A percentile compares a stretch with the other conserved stretches of the same genome.
These are phyloP conservation scores for Saturnispora mendoncae DNA, from an alignment of 805 yeast species.

Conservation along the genomic window DNA sequence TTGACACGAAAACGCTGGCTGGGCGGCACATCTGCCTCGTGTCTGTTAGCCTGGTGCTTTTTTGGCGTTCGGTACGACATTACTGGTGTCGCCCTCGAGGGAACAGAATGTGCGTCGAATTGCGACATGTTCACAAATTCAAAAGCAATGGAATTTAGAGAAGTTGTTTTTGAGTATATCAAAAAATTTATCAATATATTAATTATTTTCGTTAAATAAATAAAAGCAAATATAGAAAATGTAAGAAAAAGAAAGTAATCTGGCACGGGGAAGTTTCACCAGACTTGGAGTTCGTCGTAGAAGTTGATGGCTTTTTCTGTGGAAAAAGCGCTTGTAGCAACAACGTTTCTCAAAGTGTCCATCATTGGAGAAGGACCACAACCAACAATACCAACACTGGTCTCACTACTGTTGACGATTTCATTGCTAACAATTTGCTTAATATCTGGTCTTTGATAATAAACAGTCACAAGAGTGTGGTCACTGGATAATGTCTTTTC, in stretches of 20 bases:
- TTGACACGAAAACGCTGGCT: slow-evolving; percentile 58
- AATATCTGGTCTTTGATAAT: slow-evolving; percentile 32
- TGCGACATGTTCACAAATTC: not conserved
- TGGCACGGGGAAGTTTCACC: slow-evolving; percentile 33
- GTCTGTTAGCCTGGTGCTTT: slow-evolving; percentile 17
- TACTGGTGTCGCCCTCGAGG: slow-evolving; percentile 12
- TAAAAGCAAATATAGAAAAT: not conserved
- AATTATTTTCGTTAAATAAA: too few species aligned
- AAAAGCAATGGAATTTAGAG: not conserved
- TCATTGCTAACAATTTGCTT: slow-evolving; percentile 26
- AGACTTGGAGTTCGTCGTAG: slow-evolving; percentile 63
- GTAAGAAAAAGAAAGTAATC: not conserved
- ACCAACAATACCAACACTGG: slow-evolving; percentile 31
- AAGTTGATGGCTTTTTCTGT: slow-evolving; percentile 49
- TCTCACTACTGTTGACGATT: slow-evolving; percentile 28
- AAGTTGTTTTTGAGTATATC: too few species aligned
- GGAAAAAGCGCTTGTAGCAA: slow-evolving; percentile 33
- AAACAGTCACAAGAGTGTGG: too few species aligned
- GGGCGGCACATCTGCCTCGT: slow-evolving; percentile 21
- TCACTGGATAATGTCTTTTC: not conserved
- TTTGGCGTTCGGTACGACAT: slow-evolving; percentile 16
- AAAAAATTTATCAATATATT: too few species aligned
- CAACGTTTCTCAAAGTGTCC: slow-evolving; percentile 43
- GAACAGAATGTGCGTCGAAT: slow-evolving; percentile 5
- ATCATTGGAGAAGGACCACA: slow-evolving; percentile 40